Evolutionary conservation across 192 early-diverging fungal species (phyloP), one percentile per base, ranked within the genome.

Genomic region (Chytriomyces sp.): DNA sequence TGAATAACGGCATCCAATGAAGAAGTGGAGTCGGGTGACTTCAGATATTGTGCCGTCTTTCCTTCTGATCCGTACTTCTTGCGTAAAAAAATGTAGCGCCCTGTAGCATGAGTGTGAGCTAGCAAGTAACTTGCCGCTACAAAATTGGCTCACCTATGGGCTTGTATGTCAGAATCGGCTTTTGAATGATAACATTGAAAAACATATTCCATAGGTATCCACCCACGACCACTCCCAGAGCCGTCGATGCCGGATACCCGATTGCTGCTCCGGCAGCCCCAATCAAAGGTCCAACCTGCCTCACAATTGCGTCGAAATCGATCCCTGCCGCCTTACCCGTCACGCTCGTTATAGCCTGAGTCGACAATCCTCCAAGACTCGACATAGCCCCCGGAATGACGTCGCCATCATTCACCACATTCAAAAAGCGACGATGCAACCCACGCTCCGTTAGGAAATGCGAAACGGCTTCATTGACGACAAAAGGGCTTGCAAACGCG

Each of bases 381-480:
- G 65, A 69, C 74, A 75, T 75, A 30, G 65, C 74, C n/a, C 74
- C 74, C 33, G 74, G 74, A 52, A 75, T 69, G 6, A 75, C 65
- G 39, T 75, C 74, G 0, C 74, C 74, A 28, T 75, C 74, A 34
- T 75, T 75, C 0, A 75, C 74, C 4, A 75, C 65, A 53, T 34
- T 69, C 40, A 75, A 59, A 36, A 75, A 75, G 0, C 74, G 74
- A 34, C 49, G 56, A 40, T 75, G 74, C 4, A 75, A 36, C 4
- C 65, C 65, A 0, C 74, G 33, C 1, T 75, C 74, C 22, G 65
- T 37, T 4, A 75, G 58, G 26, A 69, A 69, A 1, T 30, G 19
- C 6, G 74, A 69, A 4, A 69, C 74, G 12, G 64, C 65, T 25
- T 75, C 74, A 34, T 75, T 75, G 6, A 75, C 74, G 33, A 75